These are phyloP conservation scores for Guyanaporus albipodus DNA, from an alignment of 768 basidiomycete genomes.

Conservation along the genomic window DNA sequence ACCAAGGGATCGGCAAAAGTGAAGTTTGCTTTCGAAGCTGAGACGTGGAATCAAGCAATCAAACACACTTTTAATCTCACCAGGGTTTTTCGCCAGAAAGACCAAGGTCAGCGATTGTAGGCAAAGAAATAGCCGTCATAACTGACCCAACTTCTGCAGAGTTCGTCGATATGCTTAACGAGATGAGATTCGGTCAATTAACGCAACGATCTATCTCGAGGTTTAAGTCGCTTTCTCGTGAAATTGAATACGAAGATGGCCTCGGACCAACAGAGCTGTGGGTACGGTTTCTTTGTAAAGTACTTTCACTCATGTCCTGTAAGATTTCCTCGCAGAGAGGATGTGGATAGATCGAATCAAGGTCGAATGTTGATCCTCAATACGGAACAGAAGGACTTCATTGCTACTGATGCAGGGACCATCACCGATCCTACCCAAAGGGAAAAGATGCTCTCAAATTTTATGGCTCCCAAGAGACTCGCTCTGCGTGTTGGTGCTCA, in stretches of 20 bases:
- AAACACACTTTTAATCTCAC: slow-evolving; percentile 87
- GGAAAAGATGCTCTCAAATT: slow-evolving; percentile 80
- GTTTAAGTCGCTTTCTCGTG: slow-evolving; percentile 68
- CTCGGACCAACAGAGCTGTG: slow-evolving; percentile 90
- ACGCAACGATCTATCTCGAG: slow-evolving; percentile 58
- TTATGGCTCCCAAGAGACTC: slow-evolving; percentile 81
- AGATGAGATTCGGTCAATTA: slow-evolving; percentile 90
- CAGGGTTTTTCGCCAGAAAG: slow-evolving; percentile 92
- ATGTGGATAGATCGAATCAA: slow-evolving; percentile 83
- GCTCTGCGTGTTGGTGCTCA: slow-evolving; percentile 76
- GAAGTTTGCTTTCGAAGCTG: slow-evolving; percentile 92
- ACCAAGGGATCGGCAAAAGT: slow-evolving; percentile 52
- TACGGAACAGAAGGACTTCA: slow-evolving; percentile 50
- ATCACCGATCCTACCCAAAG: slow-evolving; percentile 52
- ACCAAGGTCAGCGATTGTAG: slow-evolving; percentile 58
- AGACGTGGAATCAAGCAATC: slow-evolving; percentile 69
- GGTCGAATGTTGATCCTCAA: slow-evolving; percentile 59
- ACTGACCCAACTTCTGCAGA: slow-evolving; percentile 41
- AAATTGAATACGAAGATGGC: slow-evolving; percentile 74
- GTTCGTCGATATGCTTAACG: slow-evolving; percentile 95
- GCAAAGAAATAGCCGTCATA: neutral
- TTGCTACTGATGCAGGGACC: slow-evolving; percentile 60
- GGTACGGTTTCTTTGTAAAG: slow-evolving; percentile 20
- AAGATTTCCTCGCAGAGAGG: slow-evolving; percentile 91
- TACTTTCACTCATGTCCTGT: slow-evolving; percentile 1